phyloP scores from a whole-genome alignment of 106 monocot genomes.

The Xerophyta viscosa region DNA sequence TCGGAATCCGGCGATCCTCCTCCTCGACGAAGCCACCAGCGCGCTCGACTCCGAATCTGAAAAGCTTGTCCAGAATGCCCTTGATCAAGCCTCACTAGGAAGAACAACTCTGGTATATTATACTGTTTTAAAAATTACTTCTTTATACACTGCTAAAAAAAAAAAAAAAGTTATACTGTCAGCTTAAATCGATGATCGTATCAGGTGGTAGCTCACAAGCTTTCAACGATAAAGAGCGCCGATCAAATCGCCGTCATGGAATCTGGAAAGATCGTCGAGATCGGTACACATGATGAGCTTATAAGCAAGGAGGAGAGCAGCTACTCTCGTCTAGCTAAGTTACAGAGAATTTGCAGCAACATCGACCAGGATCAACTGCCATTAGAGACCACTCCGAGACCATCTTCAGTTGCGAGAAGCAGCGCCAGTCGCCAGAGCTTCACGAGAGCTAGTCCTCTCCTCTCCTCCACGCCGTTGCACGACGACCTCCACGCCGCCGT shows the following conservation, averaged over 20 bases:
- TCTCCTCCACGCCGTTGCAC: conserved; percentile 6
- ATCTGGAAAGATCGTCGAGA: conserved; percentile 43
- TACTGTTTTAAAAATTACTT: too few species aligned
- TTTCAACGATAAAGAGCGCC: conserved; percentile 62
- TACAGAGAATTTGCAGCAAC: conserved; percentile 40
- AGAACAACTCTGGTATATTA: conserved; percentile 73
- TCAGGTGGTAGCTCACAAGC: conserved; percentile 85
- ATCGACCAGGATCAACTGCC: conserved; percentile 32
- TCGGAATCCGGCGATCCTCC: conserved; percentile 68
- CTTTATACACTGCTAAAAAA: too few species aligned
- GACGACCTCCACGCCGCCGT: conserved; percentile 3
- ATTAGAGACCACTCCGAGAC: conserved; percentile 12
- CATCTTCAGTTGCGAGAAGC: conserved; percentile 45
- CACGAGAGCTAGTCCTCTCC: conserved; percentile 29
- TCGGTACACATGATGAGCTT: conserved; percentile 59
- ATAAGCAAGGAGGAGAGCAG: conserved; percentile 21
- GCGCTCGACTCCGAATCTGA: conserved; percentile 84
- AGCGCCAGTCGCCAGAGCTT: conserved; percentile 41
- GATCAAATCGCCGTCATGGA: conserved; percentile 66
- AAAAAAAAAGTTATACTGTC: too few species aligned
- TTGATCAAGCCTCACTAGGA: conserved; percentile 68
- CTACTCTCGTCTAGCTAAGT: conserved; percentile 42
- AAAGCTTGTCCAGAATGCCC: conserved; percentile 66
- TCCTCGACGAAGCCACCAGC: conserved; percentile 88
- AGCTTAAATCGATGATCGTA: background rate